A percentile compares a stretch with the other conserved stretches of the same genome.
phyloP scores from a whole-genome alignment of 768 basidiomycete genomes.

The Lyophyllum semitale region DNA sequence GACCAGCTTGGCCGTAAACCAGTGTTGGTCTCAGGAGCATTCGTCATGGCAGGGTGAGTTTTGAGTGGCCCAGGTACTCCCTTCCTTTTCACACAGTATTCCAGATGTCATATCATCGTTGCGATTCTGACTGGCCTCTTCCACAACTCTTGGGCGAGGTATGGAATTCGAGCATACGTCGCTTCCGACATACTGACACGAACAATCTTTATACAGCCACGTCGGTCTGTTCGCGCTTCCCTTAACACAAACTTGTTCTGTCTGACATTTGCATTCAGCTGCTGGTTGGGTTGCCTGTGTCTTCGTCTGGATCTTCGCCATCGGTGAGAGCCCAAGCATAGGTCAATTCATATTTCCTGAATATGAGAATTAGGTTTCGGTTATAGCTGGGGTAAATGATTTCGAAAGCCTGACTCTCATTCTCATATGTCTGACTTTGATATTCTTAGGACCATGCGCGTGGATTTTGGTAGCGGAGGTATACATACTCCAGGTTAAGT shows the following conservation, averaged over 20 bases:
- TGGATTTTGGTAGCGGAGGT: slow-evolving; percentile 79
- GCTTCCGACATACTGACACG: slow-evolving; percentile 3
- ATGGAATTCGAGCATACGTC: slow-evolving; percentile 22
- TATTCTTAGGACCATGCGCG: slow-evolving; percentile 52
- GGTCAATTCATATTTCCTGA: not conserved
- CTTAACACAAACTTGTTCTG: not conserved
- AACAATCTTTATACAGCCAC: slow-evolving; percentile 26
- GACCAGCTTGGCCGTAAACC: slow-evolving; percentile 78
- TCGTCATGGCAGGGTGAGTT: slow-evolving; percentile 65
- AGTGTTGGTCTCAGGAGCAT: slow-evolving; percentile 70
- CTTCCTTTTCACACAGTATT: not conserved
- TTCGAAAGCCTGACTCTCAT: not conserved
- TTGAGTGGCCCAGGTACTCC: slow-evolving; percentile 10
- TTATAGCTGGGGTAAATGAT: slow-evolving; percentile 66
- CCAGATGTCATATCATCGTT: slow-evolving; percentile 68
- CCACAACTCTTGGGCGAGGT: slow-evolving; percentile 54
- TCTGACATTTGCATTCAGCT: slow-evolving; percentile 28
- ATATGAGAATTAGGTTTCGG: slow-evolving; percentile 49
- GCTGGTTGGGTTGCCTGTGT: slow-evolving; percentile 76
- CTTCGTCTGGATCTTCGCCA: slow-evolving; percentile 76
- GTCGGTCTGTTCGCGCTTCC: slow-evolving; percentile 21
- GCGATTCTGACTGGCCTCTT: slow-evolving; percentile 65
- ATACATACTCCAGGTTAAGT: not conserved
- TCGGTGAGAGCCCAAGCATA: slow-evolving; percentile 39
- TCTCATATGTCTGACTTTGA: not conserved